Evolutionary conservation across 2,329 filamentous ascomycete genomes (phyloP).

Genomic region (Helotiales sp.): DNA sequence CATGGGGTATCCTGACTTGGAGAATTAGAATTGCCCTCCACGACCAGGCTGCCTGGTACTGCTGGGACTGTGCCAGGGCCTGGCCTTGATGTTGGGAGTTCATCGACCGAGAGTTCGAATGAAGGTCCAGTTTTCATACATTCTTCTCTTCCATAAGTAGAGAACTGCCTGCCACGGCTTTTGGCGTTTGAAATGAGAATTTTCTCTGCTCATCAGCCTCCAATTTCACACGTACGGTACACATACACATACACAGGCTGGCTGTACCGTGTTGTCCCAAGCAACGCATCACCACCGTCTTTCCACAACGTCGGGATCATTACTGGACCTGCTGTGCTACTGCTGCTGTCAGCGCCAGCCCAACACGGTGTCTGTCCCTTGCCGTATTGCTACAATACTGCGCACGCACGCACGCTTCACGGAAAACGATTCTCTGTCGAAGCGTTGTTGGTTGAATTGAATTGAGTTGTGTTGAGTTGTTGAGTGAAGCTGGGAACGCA

Average conservation of each 20-base stretch:
- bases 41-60: neutral
- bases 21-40: neutral
- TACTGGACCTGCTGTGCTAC: constrained; percentile 9
- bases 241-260: neutral
- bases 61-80: neutral
- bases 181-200: constrained; percentile 11
- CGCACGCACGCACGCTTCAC: neutral
- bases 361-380: constrained; percentile 2
- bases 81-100: constrained; percentile 20
- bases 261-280: neutral
- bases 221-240: neutral
- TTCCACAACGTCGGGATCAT: neutral
- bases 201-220: constrained; percentile 13
- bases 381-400: too few species aligned
- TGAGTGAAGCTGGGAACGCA: neutral
- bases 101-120: constrained; percentile 17
- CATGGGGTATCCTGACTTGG: neutral
- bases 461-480: too few species aligned
- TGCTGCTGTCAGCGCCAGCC: constrained; percentile 1
- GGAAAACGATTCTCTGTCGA: too few species aligned
- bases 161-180: constrained; percentile 9
- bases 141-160: constrained; percentile 25
- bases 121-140: constrained; percentile 19
- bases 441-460: too few species aligned
- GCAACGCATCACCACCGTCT: neutral